Percentiles rank a stretch among this genome's conserved stretches.
Evolutionary conservation across 176 grass and related monocot genomes (phyloP).

Genomic region (Aegilops speltoides): DNA sequence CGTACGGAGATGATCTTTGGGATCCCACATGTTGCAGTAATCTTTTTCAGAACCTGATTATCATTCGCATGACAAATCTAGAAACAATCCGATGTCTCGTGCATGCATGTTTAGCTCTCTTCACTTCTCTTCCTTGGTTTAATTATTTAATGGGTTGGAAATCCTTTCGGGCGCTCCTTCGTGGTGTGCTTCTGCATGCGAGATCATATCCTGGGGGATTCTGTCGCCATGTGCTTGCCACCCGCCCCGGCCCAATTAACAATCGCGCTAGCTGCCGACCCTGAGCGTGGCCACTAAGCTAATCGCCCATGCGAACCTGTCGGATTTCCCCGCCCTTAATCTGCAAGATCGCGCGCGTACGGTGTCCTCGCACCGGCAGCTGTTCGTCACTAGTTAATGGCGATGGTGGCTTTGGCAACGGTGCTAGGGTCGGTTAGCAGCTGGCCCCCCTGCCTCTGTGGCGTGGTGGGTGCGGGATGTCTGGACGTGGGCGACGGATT

Average conservation of each 20-base stretch:
- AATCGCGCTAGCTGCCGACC: not conserved
- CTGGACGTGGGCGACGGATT: not conserved
- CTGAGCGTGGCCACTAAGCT: not conserved
- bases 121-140: no score
- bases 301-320: not conserved
- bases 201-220: not conserved
- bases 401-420: not conserved
- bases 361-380: not conserved
- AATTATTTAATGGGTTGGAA: no score
- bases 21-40: no score
- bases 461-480: not conserved
- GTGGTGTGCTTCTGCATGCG: no score
- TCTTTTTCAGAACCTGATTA: no score
- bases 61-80: no score
- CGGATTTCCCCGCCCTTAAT: not conserved
- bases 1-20: no score
- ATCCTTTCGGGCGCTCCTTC: no score
- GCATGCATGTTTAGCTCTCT: no score
- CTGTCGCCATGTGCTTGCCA: slow-evolving; percentile 26
- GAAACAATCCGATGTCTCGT: no score
- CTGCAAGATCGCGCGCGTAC: not conserved
- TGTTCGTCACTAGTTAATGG: not conserved
- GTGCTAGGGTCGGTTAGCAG: not conserved
- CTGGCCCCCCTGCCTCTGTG: no score
- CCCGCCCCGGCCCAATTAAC: not conserved